These are phyloP conservation scores for Wallacemonas collosoma DNA, from an alignment of 208 protist species.

Conservation along the genomic window DNA sequence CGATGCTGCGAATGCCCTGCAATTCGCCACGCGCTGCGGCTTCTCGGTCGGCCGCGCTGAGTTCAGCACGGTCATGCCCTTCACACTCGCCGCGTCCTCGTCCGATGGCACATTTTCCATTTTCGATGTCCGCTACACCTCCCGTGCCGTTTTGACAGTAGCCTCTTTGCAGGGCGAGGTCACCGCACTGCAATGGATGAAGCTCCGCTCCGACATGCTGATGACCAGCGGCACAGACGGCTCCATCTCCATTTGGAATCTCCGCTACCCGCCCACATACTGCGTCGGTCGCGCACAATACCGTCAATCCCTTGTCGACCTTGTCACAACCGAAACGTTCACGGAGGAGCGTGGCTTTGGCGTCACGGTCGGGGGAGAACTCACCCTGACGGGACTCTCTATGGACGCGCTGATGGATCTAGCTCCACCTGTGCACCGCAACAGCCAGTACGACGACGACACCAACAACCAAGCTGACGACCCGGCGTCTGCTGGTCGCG, in stretches of 20 bases:
- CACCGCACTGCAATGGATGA: slow-evolving; percentile 60
- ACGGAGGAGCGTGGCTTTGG: slow-evolving; percentile 69
- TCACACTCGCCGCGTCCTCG: slow-evolving; percentile 49
- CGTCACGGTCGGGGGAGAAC: slow-evolving; percentile 64
- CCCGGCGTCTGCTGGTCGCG: not conserved
- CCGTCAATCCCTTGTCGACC: slow-evolving; percentile 44
- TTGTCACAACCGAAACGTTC: slow-evolving; percentile 62
- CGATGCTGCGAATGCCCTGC: slow-evolving; percentile 20
- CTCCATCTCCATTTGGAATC: slow-evolving; percentile 78
- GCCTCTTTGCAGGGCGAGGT: slow-evolving; percentile 79
- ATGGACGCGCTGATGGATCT: slow-evolving; percentile 51
- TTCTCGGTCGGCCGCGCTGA: slow-evolving; percentile 41
- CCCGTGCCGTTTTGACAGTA: slow-evolving; percentile 50
- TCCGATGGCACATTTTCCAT: slow-evolving; percentile 75
- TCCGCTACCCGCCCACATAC: slow-evolving; percentile 74
- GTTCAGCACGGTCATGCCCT: slow-evolving; percentile 76
- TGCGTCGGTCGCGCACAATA: slow-evolving; percentile 80
- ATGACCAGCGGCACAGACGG: slow-evolving; percentile 79
- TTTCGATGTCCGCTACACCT: slow-evolving; percentile 73
- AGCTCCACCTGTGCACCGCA: slow-evolving; percentile 26
- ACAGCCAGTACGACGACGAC: slow-evolving; percentile 3
- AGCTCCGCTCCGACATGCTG: slow-evolving; percentile 72
- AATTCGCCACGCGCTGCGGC: slow-evolving; percentile 38
- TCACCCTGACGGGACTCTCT: slow-evolving; percentile 48
- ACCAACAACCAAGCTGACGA: slow-evolving; percentile 5